A percentile compares a stretch with the other conserved stretches of the same genome.
Evolutionary conservation across 2,329 filamentous ascomycete species (phyloP).

Genomic region (Dactylonectria estremocensis): DNA sequence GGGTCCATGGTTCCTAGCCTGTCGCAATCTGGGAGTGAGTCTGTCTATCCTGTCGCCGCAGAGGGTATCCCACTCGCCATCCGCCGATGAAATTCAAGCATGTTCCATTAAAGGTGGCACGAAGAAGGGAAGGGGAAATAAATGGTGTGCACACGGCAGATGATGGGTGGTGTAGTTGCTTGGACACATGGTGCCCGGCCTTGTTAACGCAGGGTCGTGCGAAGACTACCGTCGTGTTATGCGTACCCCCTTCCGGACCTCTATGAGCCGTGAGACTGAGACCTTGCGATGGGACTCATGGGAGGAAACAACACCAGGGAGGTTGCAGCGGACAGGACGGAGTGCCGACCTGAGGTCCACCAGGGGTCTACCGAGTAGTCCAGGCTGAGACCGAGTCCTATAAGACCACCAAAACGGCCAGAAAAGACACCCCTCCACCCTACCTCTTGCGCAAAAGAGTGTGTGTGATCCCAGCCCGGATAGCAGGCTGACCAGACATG

Average conservation of each 20-base stretch:
- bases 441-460: constrained; percentile 17
- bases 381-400: constrained; percentile 21
- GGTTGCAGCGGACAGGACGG: constrained; percentile 8
- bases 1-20: constrained; percentile 17
- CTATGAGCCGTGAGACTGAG: background rate
- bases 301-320: constrained; percentile 7
- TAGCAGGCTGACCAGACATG: constrained; percentile 23
- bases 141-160: constrained; percentile 5
- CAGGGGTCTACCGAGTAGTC: background rate
- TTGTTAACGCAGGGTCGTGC: background rate
- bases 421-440: constrained; percentile 18
- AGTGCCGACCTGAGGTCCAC: constrained; percentile 4
- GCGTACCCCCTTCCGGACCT: background rate
- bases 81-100: background rate
- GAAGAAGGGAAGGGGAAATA: background rate
- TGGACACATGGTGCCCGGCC: background rate
- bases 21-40: constrained; percentile 7
- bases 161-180: background rate
- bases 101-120: background rate
- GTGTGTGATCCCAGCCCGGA: constrained; percentile 18
- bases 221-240: background rate
- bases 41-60: background rate
- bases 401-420: constrained; percentile 17
- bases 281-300: background rate
- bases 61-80: constrained; percentile 8